Evolutionary conservation across 345 rosid species (phyloP).

Genomic region (Turritis glabra): DNA sequence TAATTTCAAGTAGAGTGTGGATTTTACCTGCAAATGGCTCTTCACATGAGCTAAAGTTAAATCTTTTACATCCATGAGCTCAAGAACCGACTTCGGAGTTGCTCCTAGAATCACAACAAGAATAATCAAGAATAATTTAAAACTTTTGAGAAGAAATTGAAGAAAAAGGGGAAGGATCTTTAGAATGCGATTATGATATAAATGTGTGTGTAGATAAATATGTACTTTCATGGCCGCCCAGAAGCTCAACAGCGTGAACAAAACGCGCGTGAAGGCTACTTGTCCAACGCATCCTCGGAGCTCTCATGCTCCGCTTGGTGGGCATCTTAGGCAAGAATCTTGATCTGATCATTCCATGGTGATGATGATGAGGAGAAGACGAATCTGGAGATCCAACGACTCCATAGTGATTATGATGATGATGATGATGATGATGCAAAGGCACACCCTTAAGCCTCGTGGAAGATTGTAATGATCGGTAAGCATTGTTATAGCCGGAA

Average conservation of each 20-base stretch:
- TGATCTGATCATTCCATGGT: conserved; percentile 62
- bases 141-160: not conserved
- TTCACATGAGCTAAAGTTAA: conserved; percentile 89
- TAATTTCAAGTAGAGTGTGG: conserved; percentile 10
- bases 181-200: not conserved
- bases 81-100: conserved; percentile 88
- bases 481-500: conserved; percentile 35
- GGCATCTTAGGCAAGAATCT: conserved; percentile 71
- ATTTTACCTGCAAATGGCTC: conserved; percentile 87
- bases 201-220: conserved; percentile 5
- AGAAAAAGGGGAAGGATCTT: not conserved
- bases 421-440: conserved; percentile 48
- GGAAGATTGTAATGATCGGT: conserved; percentile 42
- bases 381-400: conserved; percentile 55
- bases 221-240: conserved; percentile 96
- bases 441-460: conserved; percentile 53
- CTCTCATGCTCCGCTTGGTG: conserved; percentile 78
- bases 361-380: conserved; percentile 46
- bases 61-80: conserved; percentile 90
- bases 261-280: conserved; percentile 85
- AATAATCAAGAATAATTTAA: conserved; percentile 2
- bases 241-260: conserved; percentile 87
- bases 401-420: conserved; percentile 46
- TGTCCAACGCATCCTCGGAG: conserved; percentile 93
- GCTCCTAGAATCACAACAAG: conserved; percentile 56